Evolutionary conservation across 257 asterid species (phyloP), one percentile per base, ranked within the genome.

Genomic region (Osmanthus fragrans): DNA sequence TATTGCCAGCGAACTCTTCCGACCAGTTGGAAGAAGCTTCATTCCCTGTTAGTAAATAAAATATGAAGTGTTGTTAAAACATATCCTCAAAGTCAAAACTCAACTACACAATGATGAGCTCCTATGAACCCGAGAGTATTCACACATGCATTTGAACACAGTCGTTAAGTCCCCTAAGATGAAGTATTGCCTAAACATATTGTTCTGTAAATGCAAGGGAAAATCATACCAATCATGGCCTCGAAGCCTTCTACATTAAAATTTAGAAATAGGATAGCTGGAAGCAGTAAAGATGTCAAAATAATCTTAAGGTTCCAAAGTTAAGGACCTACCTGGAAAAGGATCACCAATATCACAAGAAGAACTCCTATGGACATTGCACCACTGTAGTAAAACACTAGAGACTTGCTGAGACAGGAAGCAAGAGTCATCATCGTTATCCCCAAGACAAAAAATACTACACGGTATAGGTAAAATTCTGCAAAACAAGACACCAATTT

Each of bases 21-120:
- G 88, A 70, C 98, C 97, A 76, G 97, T 86, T 76, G 99, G 99
- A 85, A 95, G 98, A 85, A 93, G 93, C 88, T 85, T 93, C 99
- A 93, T 95, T 74, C 99, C 99, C 99, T 95, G 92, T 79, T 73
- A 79, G 36, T 75, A 78, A 72, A 72, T 70, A 75, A 65, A 80
- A 63, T 25, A 40, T 4, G 29, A 78, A 72, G 71, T 36, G 82
- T 66, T 21, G 81, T 63, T 29, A 32, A 11, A 33, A 60, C 25
- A 56, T 45, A 18, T 51, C 8, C 25, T 16, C 23, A 2, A 56
- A n/a, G 11, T 7, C 29, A 7, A 79, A 76, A 71, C 37, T 37
- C 19, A 76, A 37, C 32, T 70, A 40, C 34, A 63, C 30, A 23
- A 63, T 23, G 5, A 63, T 23, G 6, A 23, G 16, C 12, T 54